Percentiles rank a stretch among this genome's conserved stretches.
phyloP scores from a whole-genome alignment of 257 asterid genomes.

The Solanum dulcamara region DNA sequence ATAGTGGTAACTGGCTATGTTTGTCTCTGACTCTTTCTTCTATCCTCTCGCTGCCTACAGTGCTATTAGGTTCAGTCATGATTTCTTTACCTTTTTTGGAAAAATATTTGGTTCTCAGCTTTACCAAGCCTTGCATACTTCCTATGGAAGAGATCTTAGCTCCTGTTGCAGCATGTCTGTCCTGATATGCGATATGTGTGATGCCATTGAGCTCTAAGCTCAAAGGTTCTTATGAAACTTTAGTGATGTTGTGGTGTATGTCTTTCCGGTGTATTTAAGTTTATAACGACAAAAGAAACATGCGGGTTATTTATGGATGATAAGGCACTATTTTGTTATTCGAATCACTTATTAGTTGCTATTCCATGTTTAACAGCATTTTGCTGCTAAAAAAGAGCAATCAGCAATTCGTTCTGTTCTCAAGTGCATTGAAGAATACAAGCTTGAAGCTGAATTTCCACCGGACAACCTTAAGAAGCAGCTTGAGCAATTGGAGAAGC shows the following conservation, averaged over 20 bases:
- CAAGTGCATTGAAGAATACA: constrained; percentile 92
- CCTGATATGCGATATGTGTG: not conserved
- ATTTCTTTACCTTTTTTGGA: not conserved
- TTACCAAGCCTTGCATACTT: not conserved
- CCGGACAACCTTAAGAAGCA: constrained; percentile 82
- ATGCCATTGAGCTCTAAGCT: not conserved
- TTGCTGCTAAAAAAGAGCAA: constrained; percentile 96
- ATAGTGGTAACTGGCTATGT: not conserved
- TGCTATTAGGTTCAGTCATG: not conserved
- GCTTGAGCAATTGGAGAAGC: constrained; percentile 74
- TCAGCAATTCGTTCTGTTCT: constrained; percentile 92
- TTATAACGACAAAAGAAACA: not conserved
- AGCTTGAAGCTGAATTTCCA: constrained; percentile 79
- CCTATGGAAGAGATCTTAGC: not conserved
- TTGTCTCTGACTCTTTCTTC: not conserved
- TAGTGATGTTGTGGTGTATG: not conserved
- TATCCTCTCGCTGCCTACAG: not conserved
- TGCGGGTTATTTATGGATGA: not conserved
- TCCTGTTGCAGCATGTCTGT: not conserved
- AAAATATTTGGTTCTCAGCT: not conserved
- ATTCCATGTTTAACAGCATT: constrained; percentile 38
- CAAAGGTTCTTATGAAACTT: not conserved
- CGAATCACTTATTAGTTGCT: not conserved
- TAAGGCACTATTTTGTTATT: not conserved
- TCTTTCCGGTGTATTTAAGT: not conserved